These are phyloP conservation scores for Hypoxylon fuscum DNA, from an alignment of 495 filamentous ascomycete species.

Conservation along the genomic window DNA sequence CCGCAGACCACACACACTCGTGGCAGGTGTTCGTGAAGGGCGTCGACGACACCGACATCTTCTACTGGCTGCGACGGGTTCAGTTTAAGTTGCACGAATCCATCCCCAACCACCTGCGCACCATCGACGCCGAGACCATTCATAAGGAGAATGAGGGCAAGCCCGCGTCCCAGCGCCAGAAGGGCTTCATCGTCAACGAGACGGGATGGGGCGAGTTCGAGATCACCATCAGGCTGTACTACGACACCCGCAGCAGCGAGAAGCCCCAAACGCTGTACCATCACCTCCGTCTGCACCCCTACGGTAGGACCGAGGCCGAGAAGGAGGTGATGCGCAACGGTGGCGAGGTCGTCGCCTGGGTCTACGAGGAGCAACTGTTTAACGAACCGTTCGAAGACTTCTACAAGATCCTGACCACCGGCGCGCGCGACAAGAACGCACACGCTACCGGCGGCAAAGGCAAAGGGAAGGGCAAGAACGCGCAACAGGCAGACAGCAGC, in stretches of 20 bases:
- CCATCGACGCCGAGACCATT: constrained; percentile 69
- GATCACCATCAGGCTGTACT: constrained; percentile 91
- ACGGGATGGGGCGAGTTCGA: constrained; percentile 99
- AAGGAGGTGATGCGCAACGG: constrained; percentile 69
- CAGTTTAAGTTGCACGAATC: constrained; percentile 98
- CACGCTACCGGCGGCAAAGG: constrained; percentile 53
- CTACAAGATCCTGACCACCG: constrained; percentile 80
- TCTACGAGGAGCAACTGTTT: constrained; percentile 92
- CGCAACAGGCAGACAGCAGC: constrained; percentile 13
- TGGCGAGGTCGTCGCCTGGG: constrained; percentile 75
- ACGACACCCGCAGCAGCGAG: constrained; percentile 82
- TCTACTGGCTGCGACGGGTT: constrained; percentile 95
- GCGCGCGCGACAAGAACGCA: constrained; percentile 52
- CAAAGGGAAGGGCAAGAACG: constrained; percentile 49
- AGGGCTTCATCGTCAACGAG: constrained; percentile 79
- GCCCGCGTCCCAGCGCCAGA: constrained; percentile 51
- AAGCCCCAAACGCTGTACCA: constrained; percentile 93
- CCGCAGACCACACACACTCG: constrained; percentile 90
- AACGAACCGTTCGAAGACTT: constrained; percentile 94
- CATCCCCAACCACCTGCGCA: constrained; percentile 86
- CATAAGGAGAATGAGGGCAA: constrained; percentile 54
- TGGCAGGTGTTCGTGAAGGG: constrained; percentile 94
- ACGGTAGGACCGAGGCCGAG: constrained; percentile 77
- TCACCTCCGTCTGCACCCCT: constrained; percentile 89
- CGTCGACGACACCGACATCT: constrained; percentile 84